Evolutionary conservation across 2,329 filamentous ascomycete genomes (phyloP).

Genomic region (Neopestalotiopsis sp.): DNA sequence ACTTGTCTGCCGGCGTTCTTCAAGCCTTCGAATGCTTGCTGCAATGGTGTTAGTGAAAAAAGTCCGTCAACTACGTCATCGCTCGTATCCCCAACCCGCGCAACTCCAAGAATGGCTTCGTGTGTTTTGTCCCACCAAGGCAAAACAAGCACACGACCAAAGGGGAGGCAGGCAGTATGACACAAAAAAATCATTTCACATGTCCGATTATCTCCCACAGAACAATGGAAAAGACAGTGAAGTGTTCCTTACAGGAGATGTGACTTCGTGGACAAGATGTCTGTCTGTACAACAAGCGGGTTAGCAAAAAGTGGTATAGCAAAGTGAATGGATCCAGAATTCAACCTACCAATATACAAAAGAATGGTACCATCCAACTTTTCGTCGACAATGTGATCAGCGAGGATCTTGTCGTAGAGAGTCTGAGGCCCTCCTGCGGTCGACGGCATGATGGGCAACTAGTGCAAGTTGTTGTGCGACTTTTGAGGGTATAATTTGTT

Average conservation of each 20-base stretch:
- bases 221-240: background rate
- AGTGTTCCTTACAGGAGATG: constrained; percentile 65
- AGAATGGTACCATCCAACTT: constrained; percentile 91
- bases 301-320: background rate
- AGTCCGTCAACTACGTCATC: background rate
- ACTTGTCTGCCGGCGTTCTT: constrained; percentile 88
- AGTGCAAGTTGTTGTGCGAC: background rate
- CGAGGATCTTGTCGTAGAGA: constrained; percentile 97
- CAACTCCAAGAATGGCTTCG: background rate
- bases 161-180: background rate
- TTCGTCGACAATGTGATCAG: constrained; percentile 93
- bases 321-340: background rate
- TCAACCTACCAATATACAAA: constrained; percentile 82
- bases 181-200: constrained; percentile 4
- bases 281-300: constrained; percentile 63
- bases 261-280: constrained; percentile 98
- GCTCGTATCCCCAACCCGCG: background rate
- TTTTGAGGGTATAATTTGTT: background rate
- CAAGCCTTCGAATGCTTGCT: constrained; percentile 95
- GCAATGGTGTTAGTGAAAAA: constrained; percentile 1
- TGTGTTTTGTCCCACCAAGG: background rate
- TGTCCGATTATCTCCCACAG: background rate
- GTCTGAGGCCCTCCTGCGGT: constrained; percentile 76
- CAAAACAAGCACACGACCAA: background rate
- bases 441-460: constrained; percentile 70